phyloP scores from a whole-genome alignment of 768 basidiomycete species.

The Lentinula lateritia region DNA sequence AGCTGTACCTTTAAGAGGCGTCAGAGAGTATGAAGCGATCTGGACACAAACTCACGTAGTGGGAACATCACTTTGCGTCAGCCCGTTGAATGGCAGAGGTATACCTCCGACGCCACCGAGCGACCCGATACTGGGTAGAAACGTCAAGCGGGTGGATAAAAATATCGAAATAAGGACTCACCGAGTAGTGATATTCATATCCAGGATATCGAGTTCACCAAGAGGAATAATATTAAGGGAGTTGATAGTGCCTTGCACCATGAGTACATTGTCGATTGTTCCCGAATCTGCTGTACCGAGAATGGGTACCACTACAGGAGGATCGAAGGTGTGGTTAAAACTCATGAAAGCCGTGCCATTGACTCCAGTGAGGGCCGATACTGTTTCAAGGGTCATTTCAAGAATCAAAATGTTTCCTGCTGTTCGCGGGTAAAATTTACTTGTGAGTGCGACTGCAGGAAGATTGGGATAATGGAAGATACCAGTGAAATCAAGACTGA shows the following conservation, averaged over 20 bases:
- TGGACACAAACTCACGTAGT: constrained; percentile 23
- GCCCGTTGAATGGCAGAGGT: constrained; percentile 27
- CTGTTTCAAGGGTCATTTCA: constrained; percentile 39
- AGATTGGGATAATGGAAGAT: not conserved
- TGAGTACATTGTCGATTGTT: constrained; percentile 45
- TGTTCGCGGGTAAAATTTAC: constrained; percentile 8
- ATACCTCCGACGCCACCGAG: constrained; percentile 26
- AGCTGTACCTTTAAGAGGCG: too few relatives aligned
- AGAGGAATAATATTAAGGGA: constrained; percentile 52
- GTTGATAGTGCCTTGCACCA: constrained; percentile 44
- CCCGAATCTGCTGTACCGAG: constrained; percentile 54
- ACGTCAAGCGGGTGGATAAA: not conserved
- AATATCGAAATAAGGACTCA: constrained; percentile 12
- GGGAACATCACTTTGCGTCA: constrained; percentile 29
- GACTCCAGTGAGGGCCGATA: constrained; percentile 39
- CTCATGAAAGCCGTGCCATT: constrained; percentile 50
- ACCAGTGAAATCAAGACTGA: constrained; percentile 33
- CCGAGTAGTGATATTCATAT: constrained; percentile 34
- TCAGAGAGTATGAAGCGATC: not conserved
- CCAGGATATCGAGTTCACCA: constrained; percentile 45
- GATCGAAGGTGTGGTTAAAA: constrained; percentile 53
- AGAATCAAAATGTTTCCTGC: constrained; percentile 38
- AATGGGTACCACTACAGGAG: constrained; percentile 44
- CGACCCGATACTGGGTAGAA: constrained; percentile 21
- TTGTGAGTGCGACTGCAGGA: not conserved